Evolutionary conservation across 176 grass and related monocot genomes (phyloP).

Genomic region (Chloris gayana): DNA sequence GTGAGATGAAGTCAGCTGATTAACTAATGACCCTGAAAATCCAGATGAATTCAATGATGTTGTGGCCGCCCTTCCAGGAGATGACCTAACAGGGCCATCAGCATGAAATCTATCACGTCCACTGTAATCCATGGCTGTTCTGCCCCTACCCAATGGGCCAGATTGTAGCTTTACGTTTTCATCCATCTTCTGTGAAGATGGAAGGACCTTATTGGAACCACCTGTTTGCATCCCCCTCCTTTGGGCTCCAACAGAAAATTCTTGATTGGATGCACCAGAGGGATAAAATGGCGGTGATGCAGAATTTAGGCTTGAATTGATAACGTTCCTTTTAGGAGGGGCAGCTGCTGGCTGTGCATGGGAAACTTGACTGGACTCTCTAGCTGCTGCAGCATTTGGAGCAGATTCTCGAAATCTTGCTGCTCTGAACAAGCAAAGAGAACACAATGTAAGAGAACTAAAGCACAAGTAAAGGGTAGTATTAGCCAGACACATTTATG

Average conservation of each 20-base stretch:
- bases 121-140: slow-evolving; percentile 46
- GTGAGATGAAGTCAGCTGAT: slow-evolving; percentile 44
- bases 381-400: slow-evolving; percentile 43
- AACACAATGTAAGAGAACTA: slow-evolving; percentile 14
- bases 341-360: slow-evolving; percentile 39
- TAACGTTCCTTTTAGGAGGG: slow-evolving; percentile 59
- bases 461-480: slow-evolving; percentile 31
- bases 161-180: slow-evolving; percentile 52
- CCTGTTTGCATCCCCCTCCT: slow-evolving; percentile 58
- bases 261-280: slow-evolving; percentile 61
- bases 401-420: slow-evolving; percentile 47
- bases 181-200: slow-evolving; percentile 59
- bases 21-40: slow-evolving; percentile 40
- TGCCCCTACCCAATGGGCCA: slow-evolving; percentile 52
- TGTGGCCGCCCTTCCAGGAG: slow-evolving; percentile 28
- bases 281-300: slow-evolving; percentile 95
- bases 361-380: slow-evolving; percentile 53
- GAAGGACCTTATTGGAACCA: slow-evolving; percentile 48
- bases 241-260: slow-evolving; percentile 44
- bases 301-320: slow-evolving; percentile 86
- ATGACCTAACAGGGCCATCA: slow-evolving; percentile 50
- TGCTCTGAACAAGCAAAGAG: slow-evolving; percentile 44
- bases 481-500: slow-evolving; percentile 6
- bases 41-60: slow-evolving; percentile 45
- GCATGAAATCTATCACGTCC: slow-evolving; percentile 55